Base-by-base conservation (phyloP, 2,329 filamentous ascomycete species). In the Apiospora phragmitis region DNA sequence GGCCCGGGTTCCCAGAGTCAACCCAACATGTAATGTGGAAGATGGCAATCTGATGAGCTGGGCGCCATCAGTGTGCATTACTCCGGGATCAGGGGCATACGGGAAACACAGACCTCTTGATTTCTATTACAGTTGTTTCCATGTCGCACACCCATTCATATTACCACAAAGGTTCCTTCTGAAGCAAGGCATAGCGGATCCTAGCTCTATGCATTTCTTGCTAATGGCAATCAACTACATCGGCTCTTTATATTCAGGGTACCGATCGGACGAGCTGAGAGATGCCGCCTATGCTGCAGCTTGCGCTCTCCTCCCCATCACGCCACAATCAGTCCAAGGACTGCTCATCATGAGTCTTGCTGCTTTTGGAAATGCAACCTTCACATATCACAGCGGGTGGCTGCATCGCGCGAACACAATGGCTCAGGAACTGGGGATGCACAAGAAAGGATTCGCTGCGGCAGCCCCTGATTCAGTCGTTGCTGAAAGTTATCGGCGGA, bases 401-500 rank as follows among this genome's bases (percentile, higher is more conserved):
- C 75, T 75, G 7, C 75, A 78, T 62, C 74, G 77, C 35, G 77
- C 79, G 14, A 74, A 75, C 18, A 74, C 73, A 11, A 80, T 80
- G 72, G 79, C 79, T 18, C 70, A 78, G 42, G 79, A 79, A 14
- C 74, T 81, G 18, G 78, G 78, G 2, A 80, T 81, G 77, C 78
- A 81, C 45, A 77, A 75, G 26, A 79, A 77, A 68, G 42, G 73
- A 3, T 81, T 80, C 65, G 79, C 79, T 24, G 76, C 79, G 49
- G 71, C 76, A 43, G 78, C 79, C 35, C 68, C 75, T n/a, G 78
- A 82, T 73, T 72, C 77, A 5, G 76, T 83, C 7, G 73, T 82
- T 42, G 81, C 79, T 3, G 82, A 84, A 74, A 82, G 81, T 62
- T 83, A 80, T 75, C 77, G 82, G 69, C 79, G 83, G 45, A 83